Base-by-base conservation (phyloP, 2,329 filamentous ascomycete genomes). In the Curvularia verruculosa region DNA sequence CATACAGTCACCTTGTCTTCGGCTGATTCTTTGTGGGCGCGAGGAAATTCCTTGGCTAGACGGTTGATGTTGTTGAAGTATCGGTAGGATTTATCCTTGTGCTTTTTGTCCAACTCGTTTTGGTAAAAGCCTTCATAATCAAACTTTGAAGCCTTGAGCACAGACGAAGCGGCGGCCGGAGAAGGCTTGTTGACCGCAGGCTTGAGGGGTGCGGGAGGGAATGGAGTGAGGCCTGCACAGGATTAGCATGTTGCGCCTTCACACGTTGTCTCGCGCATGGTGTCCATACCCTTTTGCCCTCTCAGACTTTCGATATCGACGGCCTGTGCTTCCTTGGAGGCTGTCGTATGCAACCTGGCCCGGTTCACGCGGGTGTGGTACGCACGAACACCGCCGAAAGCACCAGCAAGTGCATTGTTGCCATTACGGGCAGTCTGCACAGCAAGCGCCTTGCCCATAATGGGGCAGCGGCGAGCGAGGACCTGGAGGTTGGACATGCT, bases 31-130 rank as follows among this genome's bases (percentile, higher is more conserved):
- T 96, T 96, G 78, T 99, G 95, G 44, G 95, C 95, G 64, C 90
- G 91, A 28, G 95, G 95, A 63, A 99, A 99, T 64, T 98, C 92
- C 80, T 95, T 91, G 65, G 95, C 95, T 59, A 99, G 84, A 34
- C 95, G 92, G 75, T 99, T 99, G 87, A 99, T 99, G 83, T 99
- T 99, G 85, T 99, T 99, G 84, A 99, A 99, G 83, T 98, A 98
- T 74, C 95, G 91, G 82, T 99, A 99, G 50, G 93, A 97, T 82
- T 97, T 98, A 84, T 99, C 95, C 84, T 96, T 93, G 85, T 96
- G 95, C 83, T 99, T 99, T 86, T 97, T 98, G 70, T 97, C 92
- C 67, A 99, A 80, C 78, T 99, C 94, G 60, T 82, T 82, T 64
- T 88, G 81, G 80, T 98, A 99, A 79, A 97, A 99, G 45, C 78